Conservation (phyloP, 257 asterid genomes). For the Craterostigma plantagineum region DNA sequence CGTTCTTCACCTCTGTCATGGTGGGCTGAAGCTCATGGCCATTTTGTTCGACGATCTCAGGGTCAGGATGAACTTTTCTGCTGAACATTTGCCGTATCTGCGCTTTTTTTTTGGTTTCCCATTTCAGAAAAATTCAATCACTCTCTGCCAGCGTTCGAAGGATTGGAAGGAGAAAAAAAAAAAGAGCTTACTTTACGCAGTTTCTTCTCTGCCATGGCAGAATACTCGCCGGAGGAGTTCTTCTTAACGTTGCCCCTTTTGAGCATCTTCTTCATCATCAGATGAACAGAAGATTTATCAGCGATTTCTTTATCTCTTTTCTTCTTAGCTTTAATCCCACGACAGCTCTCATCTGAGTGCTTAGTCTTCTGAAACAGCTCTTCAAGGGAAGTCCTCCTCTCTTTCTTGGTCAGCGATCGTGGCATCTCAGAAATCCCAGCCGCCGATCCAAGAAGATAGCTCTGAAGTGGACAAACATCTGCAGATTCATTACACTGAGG, state of each 20-base stretch:
- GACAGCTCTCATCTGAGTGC: not conserved
- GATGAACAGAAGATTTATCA: not conserved
- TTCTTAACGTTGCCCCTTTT: slow-evolving; percentile 18
- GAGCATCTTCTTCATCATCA: not conserved
- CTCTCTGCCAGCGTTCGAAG: slow-evolving; percentile 1
- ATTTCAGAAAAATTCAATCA: too few species aligned
- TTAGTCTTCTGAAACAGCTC: slow-evolving; percentile 2
- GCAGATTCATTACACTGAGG: slow-evolving; percentile 16
- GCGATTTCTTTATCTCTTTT: not conserved
- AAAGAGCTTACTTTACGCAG: slow-evolving; percentile 32
- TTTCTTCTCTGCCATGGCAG: slow-evolving; percentile 50
- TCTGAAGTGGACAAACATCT: slow-evolving; percentile 66
- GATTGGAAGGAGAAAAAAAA: too few species aligned
- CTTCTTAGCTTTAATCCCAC: not conserved
- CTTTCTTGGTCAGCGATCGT: slow-evolving; percentile 20
- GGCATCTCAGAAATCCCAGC: slow-evolving; percentile 48
- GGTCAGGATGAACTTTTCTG: slow-evolving; percentile 91
- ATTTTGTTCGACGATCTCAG: slow-evolving; percentile 33
- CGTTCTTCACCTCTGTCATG: slow-evolving; percentile 27
- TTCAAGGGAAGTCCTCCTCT: not conserved
- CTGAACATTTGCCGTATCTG: slow-evolving; percentile 87
- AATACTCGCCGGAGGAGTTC: slow-evolving; percentile 14
- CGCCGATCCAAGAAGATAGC: slow-evolving; percentile 73
- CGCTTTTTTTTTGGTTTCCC: slow-evolving; percentile 13
- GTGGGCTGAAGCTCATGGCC: slow-evolving; percentile 18